Evolutionary conservation across 306 rosid species (phyloP).

Genomic region (Dalbergia cultrata): DNA sequence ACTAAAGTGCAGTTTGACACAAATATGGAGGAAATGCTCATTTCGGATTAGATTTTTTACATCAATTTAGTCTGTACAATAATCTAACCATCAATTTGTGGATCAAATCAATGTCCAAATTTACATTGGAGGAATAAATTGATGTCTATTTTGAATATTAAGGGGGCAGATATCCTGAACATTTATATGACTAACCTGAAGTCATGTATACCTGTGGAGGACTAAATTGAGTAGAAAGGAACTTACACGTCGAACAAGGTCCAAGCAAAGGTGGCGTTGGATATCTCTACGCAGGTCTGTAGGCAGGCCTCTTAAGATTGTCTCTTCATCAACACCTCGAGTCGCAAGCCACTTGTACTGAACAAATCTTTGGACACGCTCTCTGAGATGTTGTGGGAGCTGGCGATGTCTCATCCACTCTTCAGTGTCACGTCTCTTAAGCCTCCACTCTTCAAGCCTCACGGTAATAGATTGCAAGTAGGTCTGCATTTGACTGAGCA

Average conservation of each 20-base stretch:
- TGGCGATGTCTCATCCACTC: constrained; percentile 97
- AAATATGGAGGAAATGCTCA: background rate
- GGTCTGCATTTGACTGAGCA: constrained; percentile 63
- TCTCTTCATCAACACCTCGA: constrained; percentile 87
- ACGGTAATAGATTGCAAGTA: constrained; percentile 91
- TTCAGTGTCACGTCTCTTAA: constrained; percentile 88
- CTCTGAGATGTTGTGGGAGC: constrained; percentile 75
- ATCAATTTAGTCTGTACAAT: no score
- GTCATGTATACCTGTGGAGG: background rate
- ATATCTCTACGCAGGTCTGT: constrained; percentile 88
- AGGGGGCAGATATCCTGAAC: no score
- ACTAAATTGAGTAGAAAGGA: background rate
- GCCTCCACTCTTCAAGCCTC: constrained; percentile 97
- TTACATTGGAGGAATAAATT: no score
- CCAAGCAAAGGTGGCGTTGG: constrained; percentile 88
- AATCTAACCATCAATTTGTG: no score
- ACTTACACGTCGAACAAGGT: constrained; percentile 90
- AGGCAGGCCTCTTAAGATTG: constrained; percentile 74
- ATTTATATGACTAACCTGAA: no score
- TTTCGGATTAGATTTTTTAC: no score
- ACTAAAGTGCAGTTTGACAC: background rate
- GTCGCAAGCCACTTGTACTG: constrained; percentile 97
- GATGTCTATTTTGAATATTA: no score
- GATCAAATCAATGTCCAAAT: no score
- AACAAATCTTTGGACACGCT: constrained; percentile 78